Evolutionary conservation across 73 alveolate genomes (phyloP).

Genomic region (Tetrahymena elliotti): DNA sequence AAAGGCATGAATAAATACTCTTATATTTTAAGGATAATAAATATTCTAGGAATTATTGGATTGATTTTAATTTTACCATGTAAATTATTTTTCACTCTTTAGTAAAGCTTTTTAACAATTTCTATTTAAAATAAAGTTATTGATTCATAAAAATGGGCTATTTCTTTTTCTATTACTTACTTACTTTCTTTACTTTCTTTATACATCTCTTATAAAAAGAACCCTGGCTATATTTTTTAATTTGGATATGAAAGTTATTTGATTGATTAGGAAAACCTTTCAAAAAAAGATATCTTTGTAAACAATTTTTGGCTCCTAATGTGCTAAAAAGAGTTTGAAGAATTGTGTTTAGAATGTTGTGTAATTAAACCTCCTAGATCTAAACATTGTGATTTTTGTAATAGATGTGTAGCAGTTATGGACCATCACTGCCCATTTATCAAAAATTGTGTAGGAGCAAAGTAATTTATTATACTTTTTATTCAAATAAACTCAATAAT

Average conservation of each 20-base stretch:
- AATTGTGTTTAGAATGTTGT: neutral
- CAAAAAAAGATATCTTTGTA: neutral
- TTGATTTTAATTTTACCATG: neutral
- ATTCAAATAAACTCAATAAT: neutral
- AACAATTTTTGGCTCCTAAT: neutral
- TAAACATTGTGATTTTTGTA: slow-evolving; percentile 74
- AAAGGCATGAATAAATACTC: neutral
- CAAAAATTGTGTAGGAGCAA: slow-evolving; percentile 68
- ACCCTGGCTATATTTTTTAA: neutral
- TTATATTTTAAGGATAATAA: neutral
- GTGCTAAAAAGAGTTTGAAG: neutral
- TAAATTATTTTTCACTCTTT: neutral
- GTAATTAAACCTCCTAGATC: slow-evolving; percentile 6
- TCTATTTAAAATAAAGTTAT: too few species aligned
- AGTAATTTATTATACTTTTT: slow-evolving; percentile 30
- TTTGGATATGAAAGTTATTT: neutral
- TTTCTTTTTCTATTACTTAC: neutral
- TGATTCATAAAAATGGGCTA: neutral
- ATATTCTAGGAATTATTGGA: neutral
- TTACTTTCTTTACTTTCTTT: neutral
- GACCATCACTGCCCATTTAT: slow-evolving; percentile 89
- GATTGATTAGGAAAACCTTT: neutral
- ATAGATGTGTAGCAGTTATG: slow-evolving; percentile 70
- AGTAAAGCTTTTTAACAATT: too few species aligned
- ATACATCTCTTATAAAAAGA: neutral